A percentile compares a stretch with the other conserved stretches of the same genome.
Evolutionary conservation across 495 filamentous ascomycete genomes (phyloP).

Genomic region (Polyplosphaeria fusca): DNA sequence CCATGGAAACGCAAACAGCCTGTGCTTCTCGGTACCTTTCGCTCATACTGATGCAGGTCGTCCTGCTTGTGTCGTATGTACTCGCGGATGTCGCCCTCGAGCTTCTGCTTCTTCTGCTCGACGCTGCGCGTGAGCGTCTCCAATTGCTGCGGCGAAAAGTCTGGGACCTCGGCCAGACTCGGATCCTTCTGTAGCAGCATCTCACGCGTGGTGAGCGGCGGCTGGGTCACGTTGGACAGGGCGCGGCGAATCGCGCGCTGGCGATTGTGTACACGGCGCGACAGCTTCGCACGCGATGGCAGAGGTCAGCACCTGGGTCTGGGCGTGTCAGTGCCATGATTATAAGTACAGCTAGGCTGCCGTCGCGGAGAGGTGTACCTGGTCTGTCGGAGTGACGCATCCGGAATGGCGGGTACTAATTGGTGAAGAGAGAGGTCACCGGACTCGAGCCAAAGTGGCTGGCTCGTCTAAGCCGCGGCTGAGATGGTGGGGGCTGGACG

Average conservation of each 20-base stretch:
- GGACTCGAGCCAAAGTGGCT: not conserved
- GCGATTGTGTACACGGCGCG: slow-evolving; percentile 1
- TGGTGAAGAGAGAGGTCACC: slow-evolving; percentile 16
- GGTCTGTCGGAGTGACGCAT: slow-evolving; percentile 15
- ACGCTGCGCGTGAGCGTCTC: slow-evolving; percentile 18
- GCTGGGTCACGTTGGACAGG: slow-evolving; percentile 16
- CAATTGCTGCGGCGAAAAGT: slow-evolving; percentile 25
- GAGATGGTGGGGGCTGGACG: not conserved
- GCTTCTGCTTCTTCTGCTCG: slow-evolving; percentile 27
- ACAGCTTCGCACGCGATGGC: slow-evolving; percentile 13
- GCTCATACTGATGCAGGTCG: slow-evolving; percentile 22
- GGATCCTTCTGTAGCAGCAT: slow-evolving; percentile 19
- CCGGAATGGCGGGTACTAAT: slow-evolving; percentile 9
- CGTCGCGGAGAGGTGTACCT: slow-evolving; percentile 9
- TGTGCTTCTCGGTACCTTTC: slow-evolving; percentile 5
- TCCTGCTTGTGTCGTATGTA: slow-evolving; percentile 32
- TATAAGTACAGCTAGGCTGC: slow-evolving; percentile 12
- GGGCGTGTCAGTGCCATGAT: slow-evolving; percentile 7
- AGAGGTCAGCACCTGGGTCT: slow-evolving; percentile 7
- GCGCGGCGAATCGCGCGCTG: slow-evolving; percentile 8
- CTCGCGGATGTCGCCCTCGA: slow-evolving; percentile 30
- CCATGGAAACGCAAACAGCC: not conserved
- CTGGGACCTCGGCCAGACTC: slow-evolving; percentile 24
- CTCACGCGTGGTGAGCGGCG: too few relatives aligned
- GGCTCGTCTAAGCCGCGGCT: not conserved